Percentiles rank a stretch among this genome's conserved stretches.
These are phyloP conservation scores for Inga leiocalycina DNA, from an alignment of 306 rosid species.

Conservation along the genomic window DNA sequence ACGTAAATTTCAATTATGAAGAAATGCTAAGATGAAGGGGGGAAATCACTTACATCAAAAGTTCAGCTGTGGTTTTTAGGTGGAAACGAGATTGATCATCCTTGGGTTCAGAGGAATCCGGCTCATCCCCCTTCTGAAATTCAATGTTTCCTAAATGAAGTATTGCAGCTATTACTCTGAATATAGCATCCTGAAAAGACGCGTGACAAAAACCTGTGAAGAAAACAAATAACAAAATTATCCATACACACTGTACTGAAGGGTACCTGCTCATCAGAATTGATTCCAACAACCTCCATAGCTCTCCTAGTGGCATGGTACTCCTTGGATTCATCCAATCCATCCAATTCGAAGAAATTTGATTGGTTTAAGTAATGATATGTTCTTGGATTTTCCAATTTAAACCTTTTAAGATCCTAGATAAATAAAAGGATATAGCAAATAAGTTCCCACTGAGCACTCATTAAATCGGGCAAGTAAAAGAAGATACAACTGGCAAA, in stretches of 20 bases:
- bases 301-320: slow-evolving; percentile 83
- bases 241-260: slow-evolving; percentile 31
- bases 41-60: slow-evolving; percentile 63
- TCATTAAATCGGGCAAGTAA: neutral
- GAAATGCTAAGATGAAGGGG: slow-evolving; percentile 2
- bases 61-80: slow-evolving; percentile 80
- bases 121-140: slow-evolving; percentile 71
- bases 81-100: slow-evolving; percentile 77
- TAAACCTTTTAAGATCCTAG: slow-evolving; percentile 73
- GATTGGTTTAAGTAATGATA: slow-evolving; percentile 93
- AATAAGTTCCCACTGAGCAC: slow-evolving; percentile 20
- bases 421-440: slow-evolving; percentile 23
- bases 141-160: slow-evolving; percentile 94
- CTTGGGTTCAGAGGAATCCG: slow-evolving; percentile 89
- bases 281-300: slow-evolving; percentile 93
- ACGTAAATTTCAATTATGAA: slow-evolving; percentile 21
- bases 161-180: slow-evolving; percentile 84
- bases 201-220: slow-evolving; percentile 18
- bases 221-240: slow-evolving; percentile 16
- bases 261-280: slow-evolving; percentile 73
- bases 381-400: slow-evolving; percentile 73
- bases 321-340: slow-evolving; percentile 84
- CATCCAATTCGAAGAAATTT: slow-evolving; percentile 65
- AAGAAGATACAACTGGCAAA: slow-evolving; percentile 16
- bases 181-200: slow-evolving; percentile 81